Evolutionary conservation across 345 rosid genomes (phyloP), one percentile per base, ranked within the genome.

Genomic region (Moringa oleifera): DNA sequence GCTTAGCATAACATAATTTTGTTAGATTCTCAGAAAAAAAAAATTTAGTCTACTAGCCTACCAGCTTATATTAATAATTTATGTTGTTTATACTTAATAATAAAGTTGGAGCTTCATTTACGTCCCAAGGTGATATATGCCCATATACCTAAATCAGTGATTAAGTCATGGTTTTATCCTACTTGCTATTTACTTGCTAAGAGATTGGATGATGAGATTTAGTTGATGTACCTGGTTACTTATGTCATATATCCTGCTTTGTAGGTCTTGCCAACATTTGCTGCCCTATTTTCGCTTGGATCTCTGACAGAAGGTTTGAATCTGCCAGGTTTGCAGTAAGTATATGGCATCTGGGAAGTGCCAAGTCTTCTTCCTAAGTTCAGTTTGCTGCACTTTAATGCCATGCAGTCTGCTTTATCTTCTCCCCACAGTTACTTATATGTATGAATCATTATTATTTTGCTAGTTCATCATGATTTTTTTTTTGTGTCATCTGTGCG

Each of bases 211-310:
- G 11, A 7, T 41, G 6, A 11, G 17, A 41, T 41, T 41, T 11
- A 16, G 9, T 41, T 41, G 12, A 41, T 41, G 47, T 11, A 15
- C 47, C 6, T 5, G 12, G 47, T 41, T 41, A 41, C 13, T 41
- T 15, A 41, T 41, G 6, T 28, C 47, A 15, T 21, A n/a, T 16
- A 10, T 16, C n/a, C 23, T 46, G 1, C 18, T 46, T 0, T 2
- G 61, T 62, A 92, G 96, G 98, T 89, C 17, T 74, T 92, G 72
- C 98, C 98, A 37, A 89, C 98, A 51, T 84, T 92, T 87, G 83
- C 83, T 68, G 73, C 95, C 21, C 66, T 89, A 4, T 73, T 84
- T 20, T 46, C 85, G 0, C 71, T 71, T 65, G 79, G 75, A 15
- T 23, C 75, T 53, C 1, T 75, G 60, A 25, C 65, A 10, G 17